Percentiles rank a stretch among this genome's conserved stretches.
Conservation (phyloP, 192 early-diverging fungal species). For the Backusella morwellensis region DNA sequence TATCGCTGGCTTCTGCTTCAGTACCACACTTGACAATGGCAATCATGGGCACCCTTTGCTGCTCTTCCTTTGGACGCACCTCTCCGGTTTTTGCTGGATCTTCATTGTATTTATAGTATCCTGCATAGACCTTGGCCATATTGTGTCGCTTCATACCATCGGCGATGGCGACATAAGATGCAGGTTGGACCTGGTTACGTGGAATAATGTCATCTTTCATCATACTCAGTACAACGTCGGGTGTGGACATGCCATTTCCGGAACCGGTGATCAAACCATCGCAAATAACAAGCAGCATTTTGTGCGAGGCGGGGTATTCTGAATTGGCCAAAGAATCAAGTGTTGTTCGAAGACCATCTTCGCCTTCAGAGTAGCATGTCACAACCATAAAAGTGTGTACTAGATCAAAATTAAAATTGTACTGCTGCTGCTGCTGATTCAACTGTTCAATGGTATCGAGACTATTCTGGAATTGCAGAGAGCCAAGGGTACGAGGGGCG, state of each 20-base stretch:
- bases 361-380: slow-evolving; percentile 79
- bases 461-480: not conserved
- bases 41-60: slow-evolving; percentile 69
- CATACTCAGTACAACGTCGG: slow-evolving; percentile 77
- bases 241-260: slow-evolving; percentile 69
- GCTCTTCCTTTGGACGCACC: slow-evolving; percentile 36
- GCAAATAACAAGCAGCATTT: slow-evolving; percentile 75
- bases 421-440: slow-evolving; percentile 11
- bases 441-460: slow-evolving; percentile 16
- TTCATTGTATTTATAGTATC: slow-evolving; percentile 75
- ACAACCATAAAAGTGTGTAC: slow-evolving; percentile 74
- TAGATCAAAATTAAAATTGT: slow-evolving; percentile 53
- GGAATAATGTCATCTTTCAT: slow-evolving; percentile 73
- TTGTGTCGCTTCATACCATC: slow-evolving; percentile 88
- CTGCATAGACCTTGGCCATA: slow-evolving; percentile 91
- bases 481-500: slow-evolving; percentile 3
- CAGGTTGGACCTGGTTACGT: slow-evolving; percentile 62
- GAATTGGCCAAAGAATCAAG: slow-evolving; percentile 77
- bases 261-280: slow-evolving; percentile 80
- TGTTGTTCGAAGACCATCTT: slow-evolving; percentile 68
- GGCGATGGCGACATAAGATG: slow-evolving; percentile 86
- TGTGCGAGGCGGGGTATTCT: slow-evolving; percentile 72
- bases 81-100: slow-evolving; percentile 23
- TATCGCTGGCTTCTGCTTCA: slow-evolving; percentile 54
- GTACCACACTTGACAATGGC: slow-evolving; percentile 76